phyloP scores from a whole-genome alignment of 306 rosid species.

The Inga leiocalycina region DNA sequence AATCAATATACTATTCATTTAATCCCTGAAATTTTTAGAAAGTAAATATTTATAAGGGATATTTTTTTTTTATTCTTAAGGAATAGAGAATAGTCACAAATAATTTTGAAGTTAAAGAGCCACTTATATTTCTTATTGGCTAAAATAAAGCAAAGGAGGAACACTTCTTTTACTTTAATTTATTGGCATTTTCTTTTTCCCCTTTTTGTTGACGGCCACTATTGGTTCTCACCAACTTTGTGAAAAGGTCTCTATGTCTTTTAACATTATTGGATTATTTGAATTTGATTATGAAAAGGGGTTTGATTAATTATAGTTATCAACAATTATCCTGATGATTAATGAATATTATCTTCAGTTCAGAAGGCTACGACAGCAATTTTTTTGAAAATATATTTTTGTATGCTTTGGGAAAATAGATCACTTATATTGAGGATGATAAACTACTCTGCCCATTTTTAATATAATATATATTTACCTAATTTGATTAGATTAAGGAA shows the following conservation, averaged over 20 bases:
- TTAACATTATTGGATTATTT: background rate
- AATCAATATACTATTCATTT: too few species aligned
- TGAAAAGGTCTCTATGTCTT: background rate
- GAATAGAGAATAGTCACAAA: background rate
- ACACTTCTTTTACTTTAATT: slow-evolving; percentile 31
- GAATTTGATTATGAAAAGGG: background rate
- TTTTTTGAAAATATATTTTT: too few species aligned
- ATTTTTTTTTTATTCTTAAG: background rate
- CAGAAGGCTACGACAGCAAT: background rate
- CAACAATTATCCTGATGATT: background rate
- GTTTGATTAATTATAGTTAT: background rate
- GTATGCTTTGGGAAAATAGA: background rate
- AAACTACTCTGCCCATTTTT: too few species aligned
- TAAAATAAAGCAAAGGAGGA: slow-evolving; percentile 23
- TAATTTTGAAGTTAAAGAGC: background rate
- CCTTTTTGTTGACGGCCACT: background rate
- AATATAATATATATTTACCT: too few species aligned
- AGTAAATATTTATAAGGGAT: background rate
- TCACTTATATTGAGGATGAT: too few species aligned
- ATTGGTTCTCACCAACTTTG: background rate
- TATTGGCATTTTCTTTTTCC: background rate
- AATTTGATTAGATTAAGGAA: too few species aligned
- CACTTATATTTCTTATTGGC: background rate
- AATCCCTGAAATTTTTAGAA: too few species aligned
- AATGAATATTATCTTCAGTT: background rate